Evolutionary conservation across 2,329 filamentous ascomycete species (phyloP).

Genomic region (Thelonectria blattea): DNA sequence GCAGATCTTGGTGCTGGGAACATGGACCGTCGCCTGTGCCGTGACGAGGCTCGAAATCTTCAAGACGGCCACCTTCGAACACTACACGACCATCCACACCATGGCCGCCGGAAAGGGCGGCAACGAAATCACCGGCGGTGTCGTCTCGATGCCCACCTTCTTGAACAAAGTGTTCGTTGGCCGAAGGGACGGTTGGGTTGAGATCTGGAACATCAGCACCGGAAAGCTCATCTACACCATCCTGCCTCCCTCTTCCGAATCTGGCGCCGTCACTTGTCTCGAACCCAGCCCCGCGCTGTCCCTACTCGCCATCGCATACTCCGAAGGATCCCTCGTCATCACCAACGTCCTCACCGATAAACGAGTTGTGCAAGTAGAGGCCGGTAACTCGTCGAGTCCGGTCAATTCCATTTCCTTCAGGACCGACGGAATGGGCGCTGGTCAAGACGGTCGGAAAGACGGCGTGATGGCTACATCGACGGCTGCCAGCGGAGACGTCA

Average conservation of each 20-base stretch:
- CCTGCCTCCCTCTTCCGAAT: slow-evolving; percentile 72
- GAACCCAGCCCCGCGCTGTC: slow-evolving; percentile 85
- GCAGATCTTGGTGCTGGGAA: slow-evolving; percentile 82
- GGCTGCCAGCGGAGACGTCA: slow-evolving; percentile 80
- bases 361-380: slow-evolving; percentile 70
- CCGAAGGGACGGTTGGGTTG: slow-evolving; percentile 84
- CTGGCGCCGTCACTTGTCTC: slow-evolving; percentile 84
- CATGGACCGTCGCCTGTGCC: slow-evolving; percentile 87
- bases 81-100: slow-evolving; percentile 84
- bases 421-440: slow-evolving; percentile 86
- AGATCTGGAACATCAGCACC: slow-evolving; percentile 97
- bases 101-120: slow-evolving; percentile 62
- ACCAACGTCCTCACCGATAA: slow-evolving; percentile 84
- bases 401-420: slow-evolving; percentile 89
- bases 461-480: slow-evolving; percentile 96
- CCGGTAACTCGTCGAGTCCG: slow-evolving; percentile 67
- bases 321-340: slow-evolving; percentile 77
- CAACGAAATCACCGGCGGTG: slow-evolving; percentile 75
- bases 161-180: slow-evolving; percentile 96
- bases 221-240: slow-evolving; percentile 92
- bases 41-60: slow-evolving; percentile 83
- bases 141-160: slow-evolving; percentile 91
- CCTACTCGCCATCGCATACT: slow-evolving; percentile 86
- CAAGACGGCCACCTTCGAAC: slow-evolving; percentile 82
- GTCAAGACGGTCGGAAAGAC: slow-evolving; percentile 80